These are phyloP conservation scores for Sclerotinia minor DNA, from an alignment of 2,329 filamentous ascomycete species.

Conservation along the genomic window DNA sequence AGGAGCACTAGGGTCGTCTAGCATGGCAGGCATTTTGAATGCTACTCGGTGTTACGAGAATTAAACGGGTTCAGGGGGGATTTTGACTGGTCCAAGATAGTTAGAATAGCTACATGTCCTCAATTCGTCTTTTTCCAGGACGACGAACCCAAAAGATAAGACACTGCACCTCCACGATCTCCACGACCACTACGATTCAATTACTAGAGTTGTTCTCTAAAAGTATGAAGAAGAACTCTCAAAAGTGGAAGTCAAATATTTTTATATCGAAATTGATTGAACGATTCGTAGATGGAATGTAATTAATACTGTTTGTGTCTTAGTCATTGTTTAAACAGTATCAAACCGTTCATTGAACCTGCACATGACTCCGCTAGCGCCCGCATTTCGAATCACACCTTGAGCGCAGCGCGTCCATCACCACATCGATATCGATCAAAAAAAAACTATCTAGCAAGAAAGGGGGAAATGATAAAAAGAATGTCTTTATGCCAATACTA, in stretches of 20 bases:
- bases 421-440: too few relatives aligned
- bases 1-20: constrained; percentile 59
- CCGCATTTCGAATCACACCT: too few relatives aligned
- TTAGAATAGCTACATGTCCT: constrained; percentile 11
- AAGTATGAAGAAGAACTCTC: constrained; percentile 12
- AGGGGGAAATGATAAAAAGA: too few relatives aligned
- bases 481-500: too few relatives aligned
- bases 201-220: background rate
- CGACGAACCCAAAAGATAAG: constrained; percentile 4
- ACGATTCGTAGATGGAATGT: background rate
- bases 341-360: too few relatives aligned
- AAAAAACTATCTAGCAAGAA: too few relatives aligned
- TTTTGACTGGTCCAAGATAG: background rate
- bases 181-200: background rate
- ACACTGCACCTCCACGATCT: background rate
- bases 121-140: background rate
- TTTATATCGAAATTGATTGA: background rate
- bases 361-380: too few relatives aligned
- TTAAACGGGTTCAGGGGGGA: constrained; percentile 19
- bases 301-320: too few relatives aligned
- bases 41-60: constrained; percentile 16
- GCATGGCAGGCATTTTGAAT: constrained; percentile 57
- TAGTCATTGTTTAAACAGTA: too few relatives aligned
- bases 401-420: too few relatives aligned
- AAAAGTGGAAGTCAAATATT: background rate